Evolutionary conservation across 306 rosid species (phyloP), one percentile per base, ranked within the genome.

Genomic region (Inga laurina): DNA sequence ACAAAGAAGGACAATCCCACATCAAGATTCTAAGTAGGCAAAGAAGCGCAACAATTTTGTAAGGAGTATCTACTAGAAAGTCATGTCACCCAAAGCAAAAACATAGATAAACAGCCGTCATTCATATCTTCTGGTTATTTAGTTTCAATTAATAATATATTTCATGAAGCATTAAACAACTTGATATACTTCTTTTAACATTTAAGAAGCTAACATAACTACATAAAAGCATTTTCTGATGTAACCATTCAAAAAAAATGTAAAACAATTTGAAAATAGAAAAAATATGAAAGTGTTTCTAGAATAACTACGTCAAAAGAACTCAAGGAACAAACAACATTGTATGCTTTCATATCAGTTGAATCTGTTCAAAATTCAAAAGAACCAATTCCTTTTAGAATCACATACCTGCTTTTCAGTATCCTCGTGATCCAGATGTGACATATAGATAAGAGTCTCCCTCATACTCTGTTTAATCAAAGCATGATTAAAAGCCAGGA

Each of bases 371-470:
- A 65, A 75, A 57, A 10, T 82, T 30, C 39, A 27, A 45, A 77
- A 48, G 75, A 46, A 24, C 27, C 49, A 18, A 49, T 77, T 79
- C 43, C 67, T 54, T 79, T 69, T 39, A 44, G 10, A 52, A 73
- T 30, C 67, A 45, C 44, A 70, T 84, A 97, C 99, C 98, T 92
- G 97, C 85, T 94, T 94, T 81, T 97, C 99, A 35, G 99, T 97
- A 88, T 97, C 99, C 10, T 97, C 99, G 0, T 97, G 99, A 85
- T 97, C 99, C 85, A 97, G 99, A 82, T 97, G 97, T 48, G 99
- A 90, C 90, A 97, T 87, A 66, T 94, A 97, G 82, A 97, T 97
- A 49, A 97, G 93, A 13, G 99, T 97, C 92, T 97, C 99, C 86
- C 99, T 91, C 99, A 97, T 97, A 89, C 93, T 94, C 99, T 97